These are phyloP conservation scores for Ustilago nuda DNA, from an alignment of 1,284 basidiomycete species.

Conservation along the genomic window DNA sequence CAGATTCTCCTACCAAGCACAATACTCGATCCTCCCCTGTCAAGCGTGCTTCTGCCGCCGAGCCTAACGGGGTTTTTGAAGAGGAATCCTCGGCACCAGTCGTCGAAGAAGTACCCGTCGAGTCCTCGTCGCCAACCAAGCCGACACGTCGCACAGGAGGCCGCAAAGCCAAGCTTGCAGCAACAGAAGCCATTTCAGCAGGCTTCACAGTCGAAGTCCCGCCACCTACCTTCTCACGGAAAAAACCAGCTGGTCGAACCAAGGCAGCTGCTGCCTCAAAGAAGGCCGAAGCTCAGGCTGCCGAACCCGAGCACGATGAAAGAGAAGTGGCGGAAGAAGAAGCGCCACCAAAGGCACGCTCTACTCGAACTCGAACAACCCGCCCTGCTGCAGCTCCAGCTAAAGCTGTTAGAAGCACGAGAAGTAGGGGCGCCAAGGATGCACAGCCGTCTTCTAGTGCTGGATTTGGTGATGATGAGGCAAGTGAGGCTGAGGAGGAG, in stretches of 20 bases:
- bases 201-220: conserved; percentile 5
- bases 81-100: background rate
- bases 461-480: conserved; percentile 43
- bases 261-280: conserved; percentile 8
- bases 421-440: conserved; percentile 12
- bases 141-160: conserved; percentile 23
- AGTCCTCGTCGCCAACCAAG: conserved; percentile 23
- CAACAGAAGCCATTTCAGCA: conserved; percentile 24
- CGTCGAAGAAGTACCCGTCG: conserved; percentile 4
- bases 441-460: conserved; percentile 30
- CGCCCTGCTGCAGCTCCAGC: conserved; percentile 5
- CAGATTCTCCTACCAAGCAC: conserved; percentile 31
- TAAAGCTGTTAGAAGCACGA: conserved; percentile 10
- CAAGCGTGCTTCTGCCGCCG: conserved; percentile 14
- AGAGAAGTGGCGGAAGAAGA: conserved; percentile 8
- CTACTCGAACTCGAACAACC: conserved; percentile 22
- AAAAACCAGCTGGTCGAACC: conserved; percentile 18
- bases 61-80: background rate
- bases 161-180: conserved; percentile 32
- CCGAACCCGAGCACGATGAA: background rate
- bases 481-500: conserved; percentile 25
- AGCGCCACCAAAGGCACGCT: conserved; percentile 16
- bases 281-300: background rate
- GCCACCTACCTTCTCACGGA: conserved; percentile 10
- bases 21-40: conserved; percentile 29